Evolutionary conservation across 495 filamentous ascomycete genomes (phyloP), one percentile per base, ranked within the genome.

Genomic region (Xanthoparmelia taractica): DNA sequence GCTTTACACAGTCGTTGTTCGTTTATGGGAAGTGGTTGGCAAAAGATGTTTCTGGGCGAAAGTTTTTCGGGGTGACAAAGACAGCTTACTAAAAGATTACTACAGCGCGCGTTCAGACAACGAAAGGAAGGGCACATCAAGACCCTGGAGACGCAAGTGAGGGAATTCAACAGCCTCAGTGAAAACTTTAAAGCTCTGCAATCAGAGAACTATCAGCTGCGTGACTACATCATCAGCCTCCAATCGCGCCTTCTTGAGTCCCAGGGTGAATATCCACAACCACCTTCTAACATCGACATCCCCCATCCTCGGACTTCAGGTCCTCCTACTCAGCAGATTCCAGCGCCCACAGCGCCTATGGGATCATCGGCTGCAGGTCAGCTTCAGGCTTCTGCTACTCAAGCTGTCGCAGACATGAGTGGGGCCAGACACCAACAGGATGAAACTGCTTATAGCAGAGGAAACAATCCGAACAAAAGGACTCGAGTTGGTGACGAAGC

Each of bases 51-150:
- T 37, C 45, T 59, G 36, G 48, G 34, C 60, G 33, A 61, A 61
- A 55, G 25, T 58, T 61, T 64, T 67, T 58, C 15, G 13, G 38
- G 45, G 63, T 65, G 64, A 63, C 64, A 59, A 65, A 65, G 61
- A 58, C 38, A 34, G 68, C 66, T 65, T 72, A 66, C 66, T 68
- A 69, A 67, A 58, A 50, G 47, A 63, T 66, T 55, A 64, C 61
- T 61, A 66, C 70, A 97, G 94, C 86, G 94, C 67, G 94, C 94
- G 27, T 98, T 98, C 76, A 90, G 94, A 31, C 92, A 97, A 79
- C 89, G 94, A 59, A 98, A 98, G 75, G 94, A 98, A 76, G 89
- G 86, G 38, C 96, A 97, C 73, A 98, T 98, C 73, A 96, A 96
- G 78, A 92, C 92, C 72, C 81, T 98, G 20, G 94, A 97, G 73